phyloP scores from a whole-genome alignment of 2,329 filamentous ascomycete genomes.

The Epichloe festucae region DNA sequence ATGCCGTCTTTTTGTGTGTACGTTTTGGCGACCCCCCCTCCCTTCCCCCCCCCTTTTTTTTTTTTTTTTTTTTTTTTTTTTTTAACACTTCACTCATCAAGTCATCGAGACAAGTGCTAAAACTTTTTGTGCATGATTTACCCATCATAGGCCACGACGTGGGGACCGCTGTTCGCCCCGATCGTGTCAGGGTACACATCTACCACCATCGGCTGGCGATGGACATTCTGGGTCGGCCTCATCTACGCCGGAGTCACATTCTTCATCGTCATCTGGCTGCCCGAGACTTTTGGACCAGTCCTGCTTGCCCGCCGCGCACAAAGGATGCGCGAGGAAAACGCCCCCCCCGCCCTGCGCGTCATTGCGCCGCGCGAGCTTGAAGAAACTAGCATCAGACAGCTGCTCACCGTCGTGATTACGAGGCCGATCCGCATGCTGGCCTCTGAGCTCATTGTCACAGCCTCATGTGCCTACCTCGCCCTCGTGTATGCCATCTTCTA shows the following conservation, averaged over 20 bases:
- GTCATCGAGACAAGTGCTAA: too few relatives aligned
- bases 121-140: too few relatives aligned
- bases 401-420: slow-evolving; percentile 53
- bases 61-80: too few relatives aligned
- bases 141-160: slow-evolving; percentile 38
- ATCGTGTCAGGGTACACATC: slow-evolving; percentile 51
- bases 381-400: slow-evolving; percentile 39
- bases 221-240: slow-evolving; percentile 57
- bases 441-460: slow-evolving; percentile 61
- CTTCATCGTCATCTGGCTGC: slow-evolving; percentile 46
- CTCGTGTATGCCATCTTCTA: slow-evolving; percentile 54
- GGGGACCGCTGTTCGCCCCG: slow-evolving; percentile 52
- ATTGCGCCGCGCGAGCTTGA: slow-evolving; percentile 53
- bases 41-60: too few relatives aligned
- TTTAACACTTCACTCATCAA: too few relatives aligned
- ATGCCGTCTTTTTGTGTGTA: slow-evolving; percentile 52
- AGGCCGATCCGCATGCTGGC: slow-evolving; percentile 60
- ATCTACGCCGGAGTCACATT: slow-evolving; percentile 54
- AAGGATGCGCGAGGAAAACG: slow-evolving; percentile 42
- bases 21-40: background rate
- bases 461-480: slow-evolving; percentile 56
- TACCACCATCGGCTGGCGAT: slow-evolving; percentile 49
- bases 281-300: slow-evolving; percentile 50
- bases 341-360: slow-evolving; percentile 33
- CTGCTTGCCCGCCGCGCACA: slow-evolving; percentile 45